Base-by-base conservation (phyloP, 2,329 filamentous ascomycete species). In the Aspergillus brasiliensis region DNA sequence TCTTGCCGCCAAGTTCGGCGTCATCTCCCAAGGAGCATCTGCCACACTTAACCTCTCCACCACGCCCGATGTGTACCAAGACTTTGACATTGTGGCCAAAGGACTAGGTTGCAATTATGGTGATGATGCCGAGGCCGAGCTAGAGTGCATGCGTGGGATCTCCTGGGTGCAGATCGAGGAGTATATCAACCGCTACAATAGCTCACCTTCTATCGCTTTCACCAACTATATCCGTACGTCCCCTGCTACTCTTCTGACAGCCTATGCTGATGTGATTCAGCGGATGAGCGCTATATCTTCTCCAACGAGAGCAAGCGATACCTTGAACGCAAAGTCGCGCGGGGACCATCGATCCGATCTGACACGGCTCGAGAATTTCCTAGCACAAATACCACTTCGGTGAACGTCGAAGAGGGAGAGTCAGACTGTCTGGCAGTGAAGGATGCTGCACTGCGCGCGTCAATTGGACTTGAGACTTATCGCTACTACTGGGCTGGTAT, bases 401-500 rank as follows among this genome's bases (percentile, higher is more conserved):
- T 53, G 2, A 19, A 25, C 13, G 10, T 53, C 8, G 58, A 57
- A 15, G 52, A 57, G 25, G 54, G 51, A 19, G 48, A 62, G 25
- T 57, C 51, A 56, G 27, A 42, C 19, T 66, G 64, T 27, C 34
- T 56, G 8, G 57, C 58, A 15, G 59, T 54, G 3, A 44, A 37
- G 4, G 62, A 65, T 23, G 51, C 57, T 2, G 56, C 40, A 2
- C 8, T 63, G 54, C 60, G 58, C 1, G 49, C 51, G 27, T 57
- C 56, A 2, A 37, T 54, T 19, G 62, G 64, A 2, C 38, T 66
- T n/a, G 56, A 62, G 2, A 77, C 77, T 1, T 80, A 74, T 63
- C 75, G 77, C 19, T 80, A 78, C 64, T 67, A 73, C 46, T 79
- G 78, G 61, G 71, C 72, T 2, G 78, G 77, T 54, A 75, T 76